Base-by-base conservation (phyloP, 495 filamentous ascomycete species). In the Podospora pseudopauciseta region DNA sequence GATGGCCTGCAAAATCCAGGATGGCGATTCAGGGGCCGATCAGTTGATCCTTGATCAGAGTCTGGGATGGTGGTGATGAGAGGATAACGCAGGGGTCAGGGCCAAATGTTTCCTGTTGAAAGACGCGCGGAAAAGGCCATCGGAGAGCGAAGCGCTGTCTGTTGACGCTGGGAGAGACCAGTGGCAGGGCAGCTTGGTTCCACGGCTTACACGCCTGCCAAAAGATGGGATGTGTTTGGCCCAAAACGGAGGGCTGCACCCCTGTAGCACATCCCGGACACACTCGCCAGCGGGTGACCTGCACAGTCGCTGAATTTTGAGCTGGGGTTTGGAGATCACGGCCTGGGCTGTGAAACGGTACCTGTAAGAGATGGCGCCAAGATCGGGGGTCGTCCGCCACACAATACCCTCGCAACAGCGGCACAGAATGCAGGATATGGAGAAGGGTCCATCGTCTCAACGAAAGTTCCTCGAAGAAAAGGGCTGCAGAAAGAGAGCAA, bases 311-410 rank as follows among this genome's bases (percentile, higher is more conserved):
- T 32, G 49, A 39, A 61, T 16, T 56, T 60, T 53, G 49, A 59
- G 49, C 58, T 65, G 55, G 30, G 61, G 69, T 56, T 60, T 54
- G 32, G 61, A 64, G 55, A 74, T 67, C 56, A 39, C 58, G 57
- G 20, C 60, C 61, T 62, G 63, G 70, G 72, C 72, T 59, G 32
- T 77, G 75, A 77, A 77, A 77, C 75, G 39, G 70, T 74, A 16
- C 70, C 70, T 76, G 76, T 78, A 26, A 68, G 73, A 78, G 72
- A 61, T 49, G 53, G 53, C 56, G 75, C 75, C 75, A 77, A 76
- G 73, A 62, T 66, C 54, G 59, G 32, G 60, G 72, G 64, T 4
- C 20, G 20, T 53, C 49, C 65, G 65, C 57, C 34, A 59, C 68
- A 71, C 55, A 44, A 27, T 54, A 63, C 39, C 15, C 49, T 20